Conservation (phyloP, 768 basidiomycete species). For the Gyrodon lividus region DNA sequence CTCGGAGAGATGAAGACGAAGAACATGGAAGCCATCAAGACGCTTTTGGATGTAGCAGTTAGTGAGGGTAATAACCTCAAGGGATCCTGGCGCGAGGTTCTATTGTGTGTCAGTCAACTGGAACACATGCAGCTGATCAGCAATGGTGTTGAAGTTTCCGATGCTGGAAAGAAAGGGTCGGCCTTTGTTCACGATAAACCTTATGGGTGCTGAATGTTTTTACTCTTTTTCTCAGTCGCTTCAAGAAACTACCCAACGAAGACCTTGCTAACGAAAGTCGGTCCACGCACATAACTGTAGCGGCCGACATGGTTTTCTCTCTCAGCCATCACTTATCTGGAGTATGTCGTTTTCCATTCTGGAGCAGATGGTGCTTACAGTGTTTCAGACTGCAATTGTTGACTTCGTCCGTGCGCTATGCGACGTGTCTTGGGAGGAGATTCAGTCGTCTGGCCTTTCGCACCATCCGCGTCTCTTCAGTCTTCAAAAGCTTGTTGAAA, state of each 20-base stretch:
- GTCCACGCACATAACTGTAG: conserved; percentile 97
- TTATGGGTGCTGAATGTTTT: conserved; percentile 6
- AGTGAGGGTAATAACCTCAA: conserved; percentile 97
- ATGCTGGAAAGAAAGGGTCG: conserved; percentile 78
- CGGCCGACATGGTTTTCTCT: conserved; percentile 99
- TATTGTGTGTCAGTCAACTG: conserved; percentile 96
- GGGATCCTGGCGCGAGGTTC: conserved; percentile 93
- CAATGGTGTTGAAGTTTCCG: conserved; percentile 82
- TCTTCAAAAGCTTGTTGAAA: conserved; percentile 96
- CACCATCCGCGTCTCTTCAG: conserved; percentile 95
- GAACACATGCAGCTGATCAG: conserved; percentile 99
- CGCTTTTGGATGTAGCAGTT: conserved; percentile 90
- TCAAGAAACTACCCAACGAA: conserved; percentile 75
- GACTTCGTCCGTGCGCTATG: conserved; percentile 96
- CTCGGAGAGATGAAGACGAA: conserved; percentile 98
- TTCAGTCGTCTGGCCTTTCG: conserved; percentile 93
- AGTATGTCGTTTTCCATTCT: conserved; percentile 47
- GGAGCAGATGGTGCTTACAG: conserved; percentile 8
- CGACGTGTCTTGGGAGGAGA: conserved; percentile 99
- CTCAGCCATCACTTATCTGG: conserved; percentile 92
- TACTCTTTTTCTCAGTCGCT: conserved; percentile 30
- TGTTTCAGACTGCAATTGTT: conserved; percentile 83
- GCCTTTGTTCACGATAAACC: conserved; percentile 23
- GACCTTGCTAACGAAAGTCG: conserved; percentile 96
- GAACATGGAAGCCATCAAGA: conserved; percentile 99